These are phyloP conservation scores for Hyparrhenia diplandra DNA, from an alignment of 176 grass and related monocot genomes.

Conservation along the genomic window DNA sequence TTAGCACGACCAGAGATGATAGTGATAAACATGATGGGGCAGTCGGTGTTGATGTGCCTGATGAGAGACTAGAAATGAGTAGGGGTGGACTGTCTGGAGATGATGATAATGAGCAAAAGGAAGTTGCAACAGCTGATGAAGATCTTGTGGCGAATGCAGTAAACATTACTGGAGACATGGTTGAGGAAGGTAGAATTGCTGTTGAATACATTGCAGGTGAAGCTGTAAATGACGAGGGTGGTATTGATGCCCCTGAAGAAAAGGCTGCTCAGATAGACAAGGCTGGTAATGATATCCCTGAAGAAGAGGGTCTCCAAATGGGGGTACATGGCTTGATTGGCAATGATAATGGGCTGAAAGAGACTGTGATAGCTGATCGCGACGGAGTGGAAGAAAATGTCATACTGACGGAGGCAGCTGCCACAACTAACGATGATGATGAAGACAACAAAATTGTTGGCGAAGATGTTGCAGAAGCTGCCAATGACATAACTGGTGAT, in stretches of 20 bases:
- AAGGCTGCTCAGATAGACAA: slow-evolving; percentile 9
- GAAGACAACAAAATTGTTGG: slow-evolving; percentile 25
- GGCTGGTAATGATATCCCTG: slow-evolving; percentile 22
- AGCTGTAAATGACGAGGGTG: slow-evolving; percentile 20
- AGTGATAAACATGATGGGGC: background rate
- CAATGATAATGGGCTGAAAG: slow-evolving; percentile 20
- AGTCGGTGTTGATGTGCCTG: background rate
- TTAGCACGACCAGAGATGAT: slow-evolving; percentile 16
- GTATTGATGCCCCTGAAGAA: slow-evolving; percentile 3
- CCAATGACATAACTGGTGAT: slow-evolving; percentile 21
- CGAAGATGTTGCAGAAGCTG: slow-evolving; percentile 39
- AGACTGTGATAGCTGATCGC: background rate
- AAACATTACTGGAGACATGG: slow-evolving; percentile 16
- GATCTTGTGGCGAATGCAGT: background rate
- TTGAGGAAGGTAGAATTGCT: slow-evolving; percentile 21
- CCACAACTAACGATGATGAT: slow-evolving; percentile 29
- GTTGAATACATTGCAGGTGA: slow-evolving; percentile 21
- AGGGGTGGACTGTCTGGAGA: background rate
- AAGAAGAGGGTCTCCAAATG: slow-evolving; percentile 37
- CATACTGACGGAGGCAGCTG: background rate
- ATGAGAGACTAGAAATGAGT: slow-evolving; percentile 37
- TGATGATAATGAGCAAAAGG: slow-evolving; percentile 26
- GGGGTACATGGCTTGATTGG: background rate
- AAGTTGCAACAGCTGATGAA: background rate
- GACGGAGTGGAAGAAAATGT: slow-evolving; percentile 10